Evolutionary conservation across 1,284 basidiomycete genomes (phyloP).

Genomic region (Vanrija sp.): DNA sequence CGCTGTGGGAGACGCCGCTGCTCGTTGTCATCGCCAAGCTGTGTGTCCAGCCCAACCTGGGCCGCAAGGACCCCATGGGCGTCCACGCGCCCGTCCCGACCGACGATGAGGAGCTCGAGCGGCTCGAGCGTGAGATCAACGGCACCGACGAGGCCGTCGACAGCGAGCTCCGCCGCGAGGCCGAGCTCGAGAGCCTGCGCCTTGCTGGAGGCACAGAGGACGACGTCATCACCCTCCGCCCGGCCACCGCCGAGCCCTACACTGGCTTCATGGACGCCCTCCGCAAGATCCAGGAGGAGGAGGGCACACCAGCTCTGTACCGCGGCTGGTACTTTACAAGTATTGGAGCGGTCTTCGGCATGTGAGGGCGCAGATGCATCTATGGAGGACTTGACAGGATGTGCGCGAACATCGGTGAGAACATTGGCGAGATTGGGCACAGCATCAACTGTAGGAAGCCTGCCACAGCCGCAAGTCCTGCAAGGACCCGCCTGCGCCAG

Average conservation of each 20-base stretch:
- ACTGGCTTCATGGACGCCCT: conserved; percentile 68
- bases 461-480: too few relatives aligned
- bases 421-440: too few relatives aligned
- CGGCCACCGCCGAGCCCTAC: conserved; percentile 72
- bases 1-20: conserved; percentile 66
- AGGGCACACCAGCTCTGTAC: conserved; percentile 70
- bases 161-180: conserved; percentile 55
- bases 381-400: too few relatives aligned
- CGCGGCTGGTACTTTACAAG: conserved; percentile 60
- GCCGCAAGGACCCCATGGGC: conserved; percentile 58
- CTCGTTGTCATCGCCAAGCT: conserved; percentile 76
- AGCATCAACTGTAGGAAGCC: too few relatives aligned
- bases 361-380: too few relatives aligned
- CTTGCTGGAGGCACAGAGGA: conserved; percentile 61
- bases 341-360: too few relatives aligned
- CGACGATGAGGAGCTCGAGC: conserved; percentile 58
- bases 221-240: conserved; percentile 79
- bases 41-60: conserved; percentile 76
- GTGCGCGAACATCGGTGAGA: too few relatives aligned
- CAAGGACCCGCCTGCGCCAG: too few relatives aligned
- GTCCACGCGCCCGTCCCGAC: conserved; percentile 25
- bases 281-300: conserved; percentile 72
- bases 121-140: conserved; percentile 55
- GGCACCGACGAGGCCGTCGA: conserved; percentile 56
- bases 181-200: not conserved